Base-by-base conservation (phyloP, 116 monocot genomes). In the Phalaenopsis hybrid region DNA sequence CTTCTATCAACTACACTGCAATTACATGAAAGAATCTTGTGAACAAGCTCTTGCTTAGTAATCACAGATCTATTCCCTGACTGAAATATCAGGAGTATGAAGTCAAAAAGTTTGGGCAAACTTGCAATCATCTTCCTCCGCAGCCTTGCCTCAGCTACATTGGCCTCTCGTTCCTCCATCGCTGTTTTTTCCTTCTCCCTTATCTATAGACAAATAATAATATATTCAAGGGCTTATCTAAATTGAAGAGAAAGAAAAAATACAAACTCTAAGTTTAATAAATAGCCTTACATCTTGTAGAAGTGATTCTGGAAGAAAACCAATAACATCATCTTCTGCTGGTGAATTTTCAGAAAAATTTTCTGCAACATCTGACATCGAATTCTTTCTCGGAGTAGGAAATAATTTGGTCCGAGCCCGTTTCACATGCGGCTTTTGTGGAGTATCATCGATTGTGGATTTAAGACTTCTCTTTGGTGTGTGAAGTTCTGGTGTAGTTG, bases 41-140 rank as follows among this genome's bases (percentile, higher is more conserved):
- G 78, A 17, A 99, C 72, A 12, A 99, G 88, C 52, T 95, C 93
- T 79, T 95, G 90, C 84, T 91, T 99, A 44, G 93, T 92, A 75
- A 99, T 86, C 45, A 88, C 80, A 9, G 95, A 91, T 74, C 88
- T 77, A 2, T 82, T 84, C 18, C 79, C 51, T 75, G 93, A 89
- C 74, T 93, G 95, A 77, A 90, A 92, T 79, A 93, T 84, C 21
- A 95, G 89, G 77, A 87, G 86, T 50, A 99, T 89, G 41, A 83
- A 86, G 73, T 95, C 88, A 79, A 99, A 95, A 33, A 88, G 86
- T 73, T 81, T 86, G 20, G 95, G 93, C 83, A 99, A 87, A 75
- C 83, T 81, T 70, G 87, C 82, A 74, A 93, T 80, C 85, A 94
- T 81, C 75, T 90, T 87, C 34, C 89, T 82, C 55, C 91, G 82